These are phyloP conservation scores for Zalaria obscura DNA, from an alignment of 2,329 filamentous ascomycete genomes.

Conservation along the genomic window DNA sequence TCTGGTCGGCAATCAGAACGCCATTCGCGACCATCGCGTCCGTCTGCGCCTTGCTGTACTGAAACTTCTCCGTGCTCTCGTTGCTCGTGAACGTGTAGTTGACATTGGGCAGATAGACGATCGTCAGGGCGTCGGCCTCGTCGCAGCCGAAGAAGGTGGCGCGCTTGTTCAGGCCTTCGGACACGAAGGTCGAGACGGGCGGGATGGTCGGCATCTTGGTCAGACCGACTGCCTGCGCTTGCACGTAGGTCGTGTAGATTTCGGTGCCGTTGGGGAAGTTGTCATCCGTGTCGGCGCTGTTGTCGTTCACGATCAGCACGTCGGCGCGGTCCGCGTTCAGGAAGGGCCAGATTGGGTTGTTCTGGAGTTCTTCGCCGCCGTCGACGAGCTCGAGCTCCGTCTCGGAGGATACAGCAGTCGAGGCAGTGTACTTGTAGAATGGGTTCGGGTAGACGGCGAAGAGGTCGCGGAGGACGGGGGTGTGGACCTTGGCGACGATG, in stretches of 20 bases:
- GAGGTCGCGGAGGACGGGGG: slow-evolving; percentile 18
- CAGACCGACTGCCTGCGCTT: slow-evolving; percentile 35
- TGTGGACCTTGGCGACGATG: slow-evolving; percentile 17
- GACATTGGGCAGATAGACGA: slow-evolving; percentile 32
- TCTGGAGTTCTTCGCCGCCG: slow-evolving; percentile 36
- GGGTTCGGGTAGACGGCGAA: slow-evolving; percentile 48
- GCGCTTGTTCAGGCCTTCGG: slow-evolving; percentile 42
- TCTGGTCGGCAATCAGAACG: slow-evolving; percentile 22
- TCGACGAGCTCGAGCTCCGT: slow-evolving; percentile 33
- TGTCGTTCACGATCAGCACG: slow-evolving; percentile 52
- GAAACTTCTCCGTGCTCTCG: slow-evolving; percentile 18
- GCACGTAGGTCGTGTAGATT: slow-evolving; percentile 42
- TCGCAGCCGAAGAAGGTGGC: slow-evolving; percentile 53
- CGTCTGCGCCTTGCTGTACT: slow-evolving; percentile 21
- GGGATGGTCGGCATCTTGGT: slow-evolving; percentile 47
- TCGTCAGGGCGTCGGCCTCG: slow-evolving; percentile 13
- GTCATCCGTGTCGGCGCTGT: slow-evolving; percentile 43
- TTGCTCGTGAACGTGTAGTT: slow-evolving; percentile 22
- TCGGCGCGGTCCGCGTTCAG: slow-evolving; percentile 38
- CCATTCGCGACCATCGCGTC: slow-evolving; percentile 27
- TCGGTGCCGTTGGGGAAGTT: slow-evolving; percentile 49
- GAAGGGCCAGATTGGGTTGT: slow-evolving; percentile 38
- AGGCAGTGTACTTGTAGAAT: slow-evolving; percentile 35
- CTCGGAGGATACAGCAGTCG: slow-evolving; percentile 24
- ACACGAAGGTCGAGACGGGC: slow-evolving; percentile 39